These are phyloP conservation scores for Penicillium chermesinum DNA, from an alignment of 495 filamentous ascomycete genomes.

Conservation along the genomic window DNA sequence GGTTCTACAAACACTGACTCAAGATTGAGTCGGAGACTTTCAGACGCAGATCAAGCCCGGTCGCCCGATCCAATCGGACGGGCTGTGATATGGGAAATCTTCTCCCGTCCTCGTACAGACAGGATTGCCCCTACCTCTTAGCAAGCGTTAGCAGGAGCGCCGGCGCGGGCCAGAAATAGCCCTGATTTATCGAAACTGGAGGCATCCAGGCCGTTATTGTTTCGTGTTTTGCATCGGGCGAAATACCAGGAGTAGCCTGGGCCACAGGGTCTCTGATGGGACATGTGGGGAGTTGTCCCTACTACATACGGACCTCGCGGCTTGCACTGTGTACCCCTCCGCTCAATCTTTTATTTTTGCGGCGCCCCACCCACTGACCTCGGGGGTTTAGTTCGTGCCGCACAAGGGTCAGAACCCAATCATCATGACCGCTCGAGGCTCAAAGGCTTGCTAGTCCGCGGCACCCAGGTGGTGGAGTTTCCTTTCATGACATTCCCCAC, in stretches of 20 bases:
- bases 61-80: background rate
- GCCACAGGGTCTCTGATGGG: background rate
- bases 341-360: no score
- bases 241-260: background rate
- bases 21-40: background rate
- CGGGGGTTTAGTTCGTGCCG: background rate
- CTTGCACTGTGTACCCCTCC: no score
- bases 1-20: background rate
- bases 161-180: background rate
- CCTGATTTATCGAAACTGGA: background rate
- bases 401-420: background rate
- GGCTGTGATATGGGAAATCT: background rate
- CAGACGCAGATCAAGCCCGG: background rate
- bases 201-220: background rate
- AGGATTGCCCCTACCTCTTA: background rate
- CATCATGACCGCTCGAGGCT: background rate
- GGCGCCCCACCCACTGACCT: no score
- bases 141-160: background rate
- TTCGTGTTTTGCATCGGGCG: no score
- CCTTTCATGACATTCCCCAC: conserved; percentile 10
- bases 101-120: background rate
- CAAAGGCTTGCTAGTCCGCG: background rate
- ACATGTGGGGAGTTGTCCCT: background rate
- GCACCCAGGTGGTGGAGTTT: conserved; percentile 5
- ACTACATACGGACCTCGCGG: no score